Conservation (phyloP, 306 rosid species). For the Medicago truncatula region DNA sequence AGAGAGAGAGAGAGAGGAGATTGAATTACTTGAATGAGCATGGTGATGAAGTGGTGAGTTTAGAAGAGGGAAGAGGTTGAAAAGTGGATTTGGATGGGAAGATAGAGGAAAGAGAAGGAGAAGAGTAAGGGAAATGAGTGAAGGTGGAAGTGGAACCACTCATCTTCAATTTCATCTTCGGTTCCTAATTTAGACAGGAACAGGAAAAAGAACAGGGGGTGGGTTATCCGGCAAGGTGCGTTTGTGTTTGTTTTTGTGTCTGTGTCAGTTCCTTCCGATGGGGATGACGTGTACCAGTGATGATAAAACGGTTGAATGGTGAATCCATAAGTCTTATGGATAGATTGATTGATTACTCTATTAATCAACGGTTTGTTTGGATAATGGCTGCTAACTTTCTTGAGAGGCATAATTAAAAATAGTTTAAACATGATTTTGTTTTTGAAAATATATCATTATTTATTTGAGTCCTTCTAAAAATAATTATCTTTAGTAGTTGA, state of each 20-base stretch:
- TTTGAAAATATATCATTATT: too few relatives aligned
- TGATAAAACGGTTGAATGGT: neutral
- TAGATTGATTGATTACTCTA: too few relatives aligned
- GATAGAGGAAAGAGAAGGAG: slow-evolving; percentile 41
- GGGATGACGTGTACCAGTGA: neutral
- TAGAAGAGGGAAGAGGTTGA: slow-evolving; percentile 27
- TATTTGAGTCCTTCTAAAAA: too few relatives aligned
- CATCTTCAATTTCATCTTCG: slow-evolving; percentile 36
- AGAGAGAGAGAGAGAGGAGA: neutral
- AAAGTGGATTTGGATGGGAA: slow-evolving; percentile 24
- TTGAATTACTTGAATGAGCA: slow-evolving; percentile 37
- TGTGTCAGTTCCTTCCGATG: neutral
- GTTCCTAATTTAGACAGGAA: neutral
- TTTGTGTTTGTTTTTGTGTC: neutral
- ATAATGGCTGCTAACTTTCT: too few relatives aligned
- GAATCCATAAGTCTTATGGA: too few relatives aligned
- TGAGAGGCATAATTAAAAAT: too few relatives aligned
- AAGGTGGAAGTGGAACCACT: slow-evolving; percentile 38
- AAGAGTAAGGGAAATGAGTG: slow-evolving; percentile 41
- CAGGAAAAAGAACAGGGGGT: slow-evolving; percentile 7
- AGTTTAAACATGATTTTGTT: too few relatives aligned
- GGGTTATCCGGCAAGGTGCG: slow-evolving; percentile 12
- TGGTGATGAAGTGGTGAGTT: neutral
- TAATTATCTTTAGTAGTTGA: too few relatives aligned
- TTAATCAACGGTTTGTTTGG: too few relatives aligned